These are phyloP conservation scores for Hibiscus trionum DNA, from an alignment of 345 rosid species.

Conservation along the genomic window DNA sequence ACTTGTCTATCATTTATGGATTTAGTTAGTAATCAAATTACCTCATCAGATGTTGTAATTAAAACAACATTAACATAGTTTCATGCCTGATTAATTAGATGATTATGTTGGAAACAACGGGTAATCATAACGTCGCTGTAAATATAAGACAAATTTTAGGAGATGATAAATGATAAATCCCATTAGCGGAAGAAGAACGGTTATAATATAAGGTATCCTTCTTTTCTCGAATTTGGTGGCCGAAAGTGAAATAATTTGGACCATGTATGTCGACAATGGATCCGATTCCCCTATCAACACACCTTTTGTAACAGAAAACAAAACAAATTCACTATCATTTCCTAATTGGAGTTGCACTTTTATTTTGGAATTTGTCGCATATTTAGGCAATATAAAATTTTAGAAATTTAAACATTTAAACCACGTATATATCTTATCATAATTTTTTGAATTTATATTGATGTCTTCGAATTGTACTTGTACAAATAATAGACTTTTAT, in stretches of 20 bases:
- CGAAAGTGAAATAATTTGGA: conserved; percentile 16
- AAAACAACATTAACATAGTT: too few relatives aligned
- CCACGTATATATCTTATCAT: not conserved
- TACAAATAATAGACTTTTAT: too few relatives aligned
- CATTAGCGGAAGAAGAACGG: conserved; percentile 1
- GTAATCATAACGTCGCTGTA: too few relatives aligned
- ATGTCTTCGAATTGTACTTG: too few relatives aligned
- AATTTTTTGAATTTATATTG: too few relatives aligned
- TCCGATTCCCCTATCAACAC: conserved; percentile 20
- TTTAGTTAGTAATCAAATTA: too few relatives aligned
- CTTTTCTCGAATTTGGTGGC: conserved; percentile 20
- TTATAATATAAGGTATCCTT: conserved; percentile 9
- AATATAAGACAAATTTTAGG: not conserved
- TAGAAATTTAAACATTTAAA: too few relatives aligned
- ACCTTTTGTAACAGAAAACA: not conserved
- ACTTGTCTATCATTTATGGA: too few relatives aligned
- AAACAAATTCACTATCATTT: not conserved
- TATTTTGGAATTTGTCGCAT: not conserved
- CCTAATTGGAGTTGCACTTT: not conserved
- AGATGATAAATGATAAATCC: not conserved
- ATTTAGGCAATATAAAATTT: not conserved
- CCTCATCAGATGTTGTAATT: too few relatives aligned
- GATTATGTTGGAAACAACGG: too few relatives aligned
- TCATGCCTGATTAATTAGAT: too few relatives aligned
- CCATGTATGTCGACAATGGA: conserved; percentile 20